phyloP scores from a whole-genome alignment of 495 filamentous ascomycete species.

The Trichoderma virens region DNA sequence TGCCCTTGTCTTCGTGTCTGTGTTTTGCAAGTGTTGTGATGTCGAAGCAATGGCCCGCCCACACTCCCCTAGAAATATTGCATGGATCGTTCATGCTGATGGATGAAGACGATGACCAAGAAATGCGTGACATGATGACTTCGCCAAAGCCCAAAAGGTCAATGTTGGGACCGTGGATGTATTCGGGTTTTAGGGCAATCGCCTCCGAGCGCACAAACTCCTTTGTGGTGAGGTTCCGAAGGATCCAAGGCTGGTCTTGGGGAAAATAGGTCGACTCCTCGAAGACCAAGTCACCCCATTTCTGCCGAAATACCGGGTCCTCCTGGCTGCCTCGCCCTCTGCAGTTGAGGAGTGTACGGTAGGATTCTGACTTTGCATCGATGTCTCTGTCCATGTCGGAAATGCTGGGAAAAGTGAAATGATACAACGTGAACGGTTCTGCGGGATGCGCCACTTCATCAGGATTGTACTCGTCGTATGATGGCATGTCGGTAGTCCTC shows the following conservation, averaged over 20 bases:
- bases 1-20: background rate
- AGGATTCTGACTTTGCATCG: no score
- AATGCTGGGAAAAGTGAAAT: no score
- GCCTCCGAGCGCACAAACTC: constrained; percentile 23
- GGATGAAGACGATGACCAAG: background rate
- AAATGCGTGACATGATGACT: background rate
- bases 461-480: no score
- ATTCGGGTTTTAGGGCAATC: constrained; percentile 18
- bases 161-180: background rate
- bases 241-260: constrained; percentile 22
- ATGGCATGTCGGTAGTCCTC: background rate
- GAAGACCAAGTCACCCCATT: background rate
- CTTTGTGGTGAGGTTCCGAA: constrained; percentile 25
- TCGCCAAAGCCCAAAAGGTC: background rate
- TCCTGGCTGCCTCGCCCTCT: background rate
- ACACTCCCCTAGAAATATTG: constrained; percentile 16
- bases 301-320: background rate
- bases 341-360: background rate
- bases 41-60: constrained; percentile 19
- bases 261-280: constrained; percentile 15
- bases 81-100: background rate
- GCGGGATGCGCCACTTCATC: background rate
- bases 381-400: no score
- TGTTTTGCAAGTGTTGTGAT: constrained; percentile 14
- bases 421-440: no score